phyloP scores from a whole-genome alignment of 768 basidiomycete species.

The Lactifluus echinatus region DNA sequence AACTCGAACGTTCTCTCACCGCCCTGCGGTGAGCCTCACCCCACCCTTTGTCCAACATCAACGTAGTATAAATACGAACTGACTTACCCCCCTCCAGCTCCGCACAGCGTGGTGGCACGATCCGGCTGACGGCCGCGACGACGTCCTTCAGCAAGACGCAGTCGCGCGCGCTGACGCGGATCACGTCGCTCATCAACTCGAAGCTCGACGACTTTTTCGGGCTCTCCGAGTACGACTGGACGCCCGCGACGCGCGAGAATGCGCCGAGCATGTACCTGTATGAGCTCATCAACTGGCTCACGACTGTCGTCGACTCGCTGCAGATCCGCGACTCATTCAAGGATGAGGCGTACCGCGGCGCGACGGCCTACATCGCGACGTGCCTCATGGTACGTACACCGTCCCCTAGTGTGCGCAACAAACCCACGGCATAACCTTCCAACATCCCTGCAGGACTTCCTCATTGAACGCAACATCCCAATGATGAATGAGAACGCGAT shows the following conservation, averaged over 20 bases:
- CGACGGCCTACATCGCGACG: conserved; percentile 80
- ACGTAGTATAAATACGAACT: neutral
- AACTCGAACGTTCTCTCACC: conserved; percentile 78
- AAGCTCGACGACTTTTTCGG: conserved; percentile 97
- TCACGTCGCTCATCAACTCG: conserved; percentile 74
- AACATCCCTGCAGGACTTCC: conserved; percentile 49
- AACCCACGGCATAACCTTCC: too few species aligned
- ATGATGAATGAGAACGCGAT: conserved; percentile 87
- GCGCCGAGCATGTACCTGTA: conserved; percentile 91
- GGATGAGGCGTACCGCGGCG: conserved; percentile 82
- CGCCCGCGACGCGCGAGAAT: conserved; percentile 56
- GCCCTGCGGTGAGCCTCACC: conserved; percentile 53
- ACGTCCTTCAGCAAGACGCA: conserved; percentile 64
- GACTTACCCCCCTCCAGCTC: conserved; percentile 35
- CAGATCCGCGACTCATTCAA: conserved; percentile 79
- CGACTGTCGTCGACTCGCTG: conserved; percentile 88
- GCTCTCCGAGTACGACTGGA: conserved; percentile 93
- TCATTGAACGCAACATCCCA: conserved; percentile 64
- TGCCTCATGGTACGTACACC: conserved; percentile 66
- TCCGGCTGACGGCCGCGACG: conserved; percentile 51
- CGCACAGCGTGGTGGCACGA: conserved; percentile 73
- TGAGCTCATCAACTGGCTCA: conserved; percentile 94
- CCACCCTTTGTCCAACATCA: neutral
- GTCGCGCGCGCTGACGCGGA: conserved; percentile 59
- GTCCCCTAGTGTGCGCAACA: too few species aligned